Evolutionary conservation across 2,329 filamentous ascomycete genomes (phyloP), one percentile per base, ranked within the genome.

Genomic region (Ceratocystis cubensis): DNA sequence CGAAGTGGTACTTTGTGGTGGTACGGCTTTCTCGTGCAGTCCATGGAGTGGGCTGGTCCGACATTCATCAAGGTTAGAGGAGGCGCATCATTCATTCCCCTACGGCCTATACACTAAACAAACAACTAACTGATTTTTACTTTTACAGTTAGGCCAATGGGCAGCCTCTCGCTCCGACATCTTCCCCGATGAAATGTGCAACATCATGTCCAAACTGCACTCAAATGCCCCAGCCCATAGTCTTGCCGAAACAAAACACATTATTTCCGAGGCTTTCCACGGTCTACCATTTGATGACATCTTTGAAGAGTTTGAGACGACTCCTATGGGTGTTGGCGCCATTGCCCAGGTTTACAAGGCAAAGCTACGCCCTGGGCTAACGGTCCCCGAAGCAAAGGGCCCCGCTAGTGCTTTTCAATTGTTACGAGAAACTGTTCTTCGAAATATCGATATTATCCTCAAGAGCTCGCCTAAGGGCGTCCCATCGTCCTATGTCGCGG

Each of bases 271-370:
- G 45, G 92, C 94, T 0, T 99, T 99, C 73, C 84, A 86, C 67
- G 90, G 88, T 1, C 82, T 88, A 66, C 72, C 76, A 0, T 96
- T 99, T 70, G 86, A 93, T 13, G 89, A 96, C 4, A 96, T 99
- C 68, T 99, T 99, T 71, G 90, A 96, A 37, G 94, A 97, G 74
- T 99, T 99, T 71, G 82, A 96, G 33, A 89, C 95, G 76, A 85
- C 81, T 70, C 94, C 94, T 0, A 78, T 99, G 0, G 94, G 94
- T 0, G 93, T 97, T 0, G 94, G 94, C 10, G 94, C 94, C 37
- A 97, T 99, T 71, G 94, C 94, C 0, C 94, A 99, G 75, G 94
- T 97, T 2, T 99, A 99, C 81, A 95, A 91, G 74, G 94, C 94
- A 0, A 96, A 91, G 75, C 77, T 99, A 59, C 95, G 91, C 73